These are phyloP conservation scores for Saccharum officinarum DNA, from an alignment of 176 grass and related monocot genomes.

Conservation along the genomic window DNA sequence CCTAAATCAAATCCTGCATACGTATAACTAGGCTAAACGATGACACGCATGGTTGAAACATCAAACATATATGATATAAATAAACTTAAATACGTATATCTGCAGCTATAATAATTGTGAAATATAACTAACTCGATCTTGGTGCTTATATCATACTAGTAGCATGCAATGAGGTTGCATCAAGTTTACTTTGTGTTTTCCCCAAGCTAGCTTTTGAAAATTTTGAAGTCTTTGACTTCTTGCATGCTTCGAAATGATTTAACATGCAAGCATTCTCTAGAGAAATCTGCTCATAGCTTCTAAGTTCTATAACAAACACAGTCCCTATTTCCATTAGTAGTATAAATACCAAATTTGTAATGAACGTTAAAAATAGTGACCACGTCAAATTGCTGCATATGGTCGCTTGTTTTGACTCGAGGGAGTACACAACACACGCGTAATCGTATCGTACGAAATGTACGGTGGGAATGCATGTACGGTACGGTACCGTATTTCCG, in stretches of 20 bases:
- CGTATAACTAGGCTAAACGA: no score
- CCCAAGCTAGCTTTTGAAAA: no score
- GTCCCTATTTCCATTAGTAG: neutral
- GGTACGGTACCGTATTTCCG: neutral
- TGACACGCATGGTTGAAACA: no score
- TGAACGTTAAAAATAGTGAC: neutral
- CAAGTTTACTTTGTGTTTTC: neutral
- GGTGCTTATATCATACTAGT: neutral
- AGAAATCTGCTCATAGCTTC: neutral
- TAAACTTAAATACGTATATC: no score
- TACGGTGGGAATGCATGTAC: neutral
- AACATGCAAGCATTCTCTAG: neutral
- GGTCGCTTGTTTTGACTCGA: neutral
- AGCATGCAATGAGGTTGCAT: neutral
- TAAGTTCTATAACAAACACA: no score
- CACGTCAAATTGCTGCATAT: neutral
- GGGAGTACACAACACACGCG: neutral
- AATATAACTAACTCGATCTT: neutral
- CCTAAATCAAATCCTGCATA: no score
- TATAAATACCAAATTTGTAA: neutral
- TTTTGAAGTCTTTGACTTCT: no score
- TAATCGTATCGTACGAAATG: neutral
- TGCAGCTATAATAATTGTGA: no score
- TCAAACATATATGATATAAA: no score
- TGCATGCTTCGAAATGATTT: neutral